These are phyloP conservation scores for Cerrena zonata DNA, from an alignment of 1,284 basidiomycete genomes.

Conservation along the genomic window DNA sequence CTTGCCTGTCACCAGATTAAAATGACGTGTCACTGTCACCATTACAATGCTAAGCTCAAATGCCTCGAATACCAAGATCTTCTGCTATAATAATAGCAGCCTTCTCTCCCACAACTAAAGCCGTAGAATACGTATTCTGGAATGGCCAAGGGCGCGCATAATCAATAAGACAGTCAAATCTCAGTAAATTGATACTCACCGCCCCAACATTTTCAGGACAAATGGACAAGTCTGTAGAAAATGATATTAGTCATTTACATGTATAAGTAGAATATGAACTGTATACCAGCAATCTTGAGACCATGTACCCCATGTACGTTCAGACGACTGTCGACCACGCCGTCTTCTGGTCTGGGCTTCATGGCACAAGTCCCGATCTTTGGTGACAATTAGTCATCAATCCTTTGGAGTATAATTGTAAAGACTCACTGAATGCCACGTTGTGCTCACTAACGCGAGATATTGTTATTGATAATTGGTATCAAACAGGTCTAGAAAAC, in stretches of 20 bases:
- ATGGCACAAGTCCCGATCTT: slow-evolving; percentile 67
- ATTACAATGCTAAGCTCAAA: too few species aligned
- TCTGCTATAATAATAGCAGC: slow-evolving; percentile 52
- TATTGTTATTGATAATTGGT: slow-evolving; percentile 10
- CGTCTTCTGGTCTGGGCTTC: slow-evolving; percentile 50
- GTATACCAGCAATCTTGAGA: slow-evolving; percentile 49
- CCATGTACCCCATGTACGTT: slow-evolving; percentile 58
- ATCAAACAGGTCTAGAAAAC: slow-evolving; percentile 8
- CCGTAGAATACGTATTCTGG: slow-evolving; percentile 65
- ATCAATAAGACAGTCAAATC: too few species aligned
- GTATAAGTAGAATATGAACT: too few species aligned
- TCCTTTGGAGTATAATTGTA: too few species aligned
- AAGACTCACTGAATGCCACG: slow-evolving; percentile 52
- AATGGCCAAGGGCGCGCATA: too few species aligned
- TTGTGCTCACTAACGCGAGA: slow-evolving; percentile 35
- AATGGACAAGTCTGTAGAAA: slow-evolving; percentile 38
- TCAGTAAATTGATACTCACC: too few species aligned
- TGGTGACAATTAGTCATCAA: too few species aligned
- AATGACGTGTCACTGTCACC: too few species aligned
- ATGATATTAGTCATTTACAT: too few species aligned
- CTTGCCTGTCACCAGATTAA: too few species aligned
- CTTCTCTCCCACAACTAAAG: slow-evolving; percentile 64
- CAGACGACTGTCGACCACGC: slow-evolving; percentile 56
- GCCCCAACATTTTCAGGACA: slow-evolving; percentile 42
- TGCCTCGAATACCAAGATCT: slow-evolving; percentile 41